Conservation (phyloP, 495 filamentous ascomycete genomes). For the Neurospora intermedia region DNA sequence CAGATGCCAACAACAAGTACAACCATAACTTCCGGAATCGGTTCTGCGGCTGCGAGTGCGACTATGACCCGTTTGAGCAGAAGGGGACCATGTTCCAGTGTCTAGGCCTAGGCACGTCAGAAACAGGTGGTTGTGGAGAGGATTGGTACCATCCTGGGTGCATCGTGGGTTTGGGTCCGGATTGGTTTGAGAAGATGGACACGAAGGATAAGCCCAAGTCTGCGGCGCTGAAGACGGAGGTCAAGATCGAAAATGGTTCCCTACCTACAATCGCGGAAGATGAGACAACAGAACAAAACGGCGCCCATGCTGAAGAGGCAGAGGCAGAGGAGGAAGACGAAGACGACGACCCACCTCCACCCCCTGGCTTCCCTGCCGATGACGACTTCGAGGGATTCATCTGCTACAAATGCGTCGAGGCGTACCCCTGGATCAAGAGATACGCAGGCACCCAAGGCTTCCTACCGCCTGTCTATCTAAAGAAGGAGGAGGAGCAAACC, state of each 20-base stretch:
- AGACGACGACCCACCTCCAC: slow-evolving; percentile 46
- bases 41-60: slow-evolving; percentile 82
- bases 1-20: slow-evolving; percentile 69
- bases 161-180: slow-evolving; percentile 62
- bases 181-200: slow-evolving; percentile 45
- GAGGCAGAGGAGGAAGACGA: slow-evolving; percentile 25
- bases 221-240: slow-evolving; percentile 4
- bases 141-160: slow-evolving; percentile 99
- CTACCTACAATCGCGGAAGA: slow-evolving; percentile 33
- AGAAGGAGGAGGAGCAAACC: slow-evolving; percentile 15
- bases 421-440: slow-evolving; percentile 81
- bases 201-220: slow-evolving; percentile 17
- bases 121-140: slow-evolving; percentile 85
- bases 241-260: slow-evolving; percentile 2
- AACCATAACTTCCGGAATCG: slow-evolving; percentile 89
- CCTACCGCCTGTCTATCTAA: slow-evolving; percentile 51
- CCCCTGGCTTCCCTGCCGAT: slow-evolving; percentile 77
- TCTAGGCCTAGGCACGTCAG: slow-evolving; percentile 67
- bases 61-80: slow-evolving; percentile 77
- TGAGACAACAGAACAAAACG: slow-evolving; percentile 12
- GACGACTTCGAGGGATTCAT: slow-evolving; percentile 82
- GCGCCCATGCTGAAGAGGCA: slow-evolving; percentile 8
- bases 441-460: slow-evolving; percentile 84
- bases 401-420: slow-evolving; percentile 87
- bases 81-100: slow-evolving; percentile 99